Percentiles rank a stretch among this genome's conserved stretches.
These are phyloP conservation scores for Colletotrichum sp. DNA, from an alignment of 2,329 filamentous ascomycete species.

Conservation along the genomic window DNA sequence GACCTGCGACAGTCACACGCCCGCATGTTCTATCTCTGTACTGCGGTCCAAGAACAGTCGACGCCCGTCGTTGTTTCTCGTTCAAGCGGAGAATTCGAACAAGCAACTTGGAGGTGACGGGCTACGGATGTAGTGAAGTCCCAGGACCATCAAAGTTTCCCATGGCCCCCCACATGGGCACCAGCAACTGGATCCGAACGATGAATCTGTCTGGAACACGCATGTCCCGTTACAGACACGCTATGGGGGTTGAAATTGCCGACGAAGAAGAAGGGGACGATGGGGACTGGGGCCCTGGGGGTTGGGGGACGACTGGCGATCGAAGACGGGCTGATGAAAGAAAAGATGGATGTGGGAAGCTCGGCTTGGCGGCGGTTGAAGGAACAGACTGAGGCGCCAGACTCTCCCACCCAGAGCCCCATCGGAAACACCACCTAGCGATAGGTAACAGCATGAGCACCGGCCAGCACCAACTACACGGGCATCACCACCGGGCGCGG, in stretches of 20 bases:
- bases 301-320: neutral
- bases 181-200: neutral
- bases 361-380: neutral
- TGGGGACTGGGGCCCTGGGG: neutral
- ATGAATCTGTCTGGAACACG: conserved; percentile 15
- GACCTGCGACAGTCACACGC: neutral
- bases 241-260: neutral
- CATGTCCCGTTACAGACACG: neutral
- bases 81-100: neutral
- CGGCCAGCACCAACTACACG: neutral
- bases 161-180: neutral
- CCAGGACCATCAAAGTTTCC: conserved; percentile 1
- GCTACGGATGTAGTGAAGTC: neutral
- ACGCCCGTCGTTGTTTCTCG: neutral
- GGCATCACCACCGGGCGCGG: neutral
- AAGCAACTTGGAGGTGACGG: neutral
- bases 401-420: neutral
- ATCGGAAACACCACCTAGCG: neutral
- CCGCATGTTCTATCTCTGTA: neutral
- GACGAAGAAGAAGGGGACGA: neutral
- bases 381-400: neutral
- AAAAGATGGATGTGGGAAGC: neutral
- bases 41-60: neutral
- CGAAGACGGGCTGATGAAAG: neutral
- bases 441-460: neutral